Percentiles rank a stretch among this genome's conserved stretches.
These are phyloP conservation scores for Saccharomyces paradoxus DNA, from an alignment of 805 yeast species.

Conservation along the genomic window DNA sequence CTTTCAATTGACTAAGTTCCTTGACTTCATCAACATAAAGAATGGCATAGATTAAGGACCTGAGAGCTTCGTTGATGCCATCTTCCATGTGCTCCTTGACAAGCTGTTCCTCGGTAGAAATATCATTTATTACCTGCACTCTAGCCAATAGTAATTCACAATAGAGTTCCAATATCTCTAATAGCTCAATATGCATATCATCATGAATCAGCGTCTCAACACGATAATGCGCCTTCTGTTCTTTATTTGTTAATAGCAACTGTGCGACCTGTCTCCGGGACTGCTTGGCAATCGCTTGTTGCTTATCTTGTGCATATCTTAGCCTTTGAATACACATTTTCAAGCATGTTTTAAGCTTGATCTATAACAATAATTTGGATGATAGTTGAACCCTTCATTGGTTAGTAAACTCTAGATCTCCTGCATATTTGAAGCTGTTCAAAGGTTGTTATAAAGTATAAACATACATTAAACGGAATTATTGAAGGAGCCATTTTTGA, in stretches of 20 bases:
- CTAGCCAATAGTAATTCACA: constrained; percentile 77
- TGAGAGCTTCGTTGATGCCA: constrained; percentile 67
- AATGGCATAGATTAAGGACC: constrained; percentile 59
- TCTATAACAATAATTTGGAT: constrained; percentile 4
- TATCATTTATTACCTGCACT: constrained; percentile 48
- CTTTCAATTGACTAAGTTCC: constrained; percentile 56
- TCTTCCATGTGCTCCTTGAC: constrained; percentile 27
- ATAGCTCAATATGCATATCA: constrained; percentile 68
- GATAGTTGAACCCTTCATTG: constrained; percentile 1
- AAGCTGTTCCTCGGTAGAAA: constrained; percentile 28
- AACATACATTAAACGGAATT: not conserved
- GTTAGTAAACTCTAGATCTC: not conserved
- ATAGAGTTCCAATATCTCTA: constrained; percentile 72
- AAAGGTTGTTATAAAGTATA: not conserved
- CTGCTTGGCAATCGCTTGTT: constrained; percentile 66
- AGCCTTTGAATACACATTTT: constrained; percentile 68
- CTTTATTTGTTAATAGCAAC: constrained; percentile 58
- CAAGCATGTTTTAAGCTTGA: constrained; percentile 27
- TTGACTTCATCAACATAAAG: constrained; percentile 62
- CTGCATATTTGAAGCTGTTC: not conserved
- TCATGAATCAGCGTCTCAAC: constrained; percentile 80
- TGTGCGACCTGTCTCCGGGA: constrained; percentile 66
- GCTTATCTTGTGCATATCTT: constrained; percentile 64
- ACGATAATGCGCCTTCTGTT: constrained; percentile 72
- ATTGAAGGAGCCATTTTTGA: not conserved